Base-by-base conservation (phyloP, 1,139 yeast genomes). In the Blastobotrys illinoisensis region DNA sequence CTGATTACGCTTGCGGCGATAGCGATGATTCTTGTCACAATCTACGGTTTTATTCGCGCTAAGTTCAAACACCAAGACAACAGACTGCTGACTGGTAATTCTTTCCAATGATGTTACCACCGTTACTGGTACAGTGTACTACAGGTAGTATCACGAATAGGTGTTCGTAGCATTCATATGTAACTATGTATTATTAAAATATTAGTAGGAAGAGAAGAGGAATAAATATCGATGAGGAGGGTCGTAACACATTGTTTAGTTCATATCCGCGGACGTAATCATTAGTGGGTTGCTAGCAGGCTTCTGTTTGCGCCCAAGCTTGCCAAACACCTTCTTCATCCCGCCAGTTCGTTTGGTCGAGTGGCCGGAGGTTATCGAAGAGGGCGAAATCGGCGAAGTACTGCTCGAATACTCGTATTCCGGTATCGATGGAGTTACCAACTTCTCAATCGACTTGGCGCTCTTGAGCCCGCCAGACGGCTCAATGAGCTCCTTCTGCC, bases 401-500 rank as follows among this genome's bases (percentile, higher is more conserved):
- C n/a, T n/a, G 19, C 36, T 49, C 20, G 47, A 20, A 54, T 49
- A 24, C 48, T 50, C 46, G 47, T 51, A 23, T 52, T 55, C 57
- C 1, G 49, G 24, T 11, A 53, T 54, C 9, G 46, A 48, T 1
- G 60, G 56, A 6, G 36, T 45, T 16, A 23, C 40, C 43, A 40
- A 48, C 20, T 24, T 46, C 21, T 54, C 58, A 5, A 52, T 44
- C 19, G 55, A 49, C 53, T 48, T 57, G 44, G 55, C 46, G 18
- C 54, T 46, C 47, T 55, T 51, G 48, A 56, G 45, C 6, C 62
- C 59, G 16, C 58, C 60, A 9, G 59, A 47, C 9, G 19, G 24
- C 52, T 61, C 63, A 44, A 57, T 57, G 40, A 61, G 66, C 36
- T 61, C 66, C 21, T 59, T 54, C 50, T 65, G 68, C 70, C 70